Evolutionary conservation across 2,329 filamentous ascomycete species (phyloP).

Genomic region (Talaromyces islandicus): DNA sequence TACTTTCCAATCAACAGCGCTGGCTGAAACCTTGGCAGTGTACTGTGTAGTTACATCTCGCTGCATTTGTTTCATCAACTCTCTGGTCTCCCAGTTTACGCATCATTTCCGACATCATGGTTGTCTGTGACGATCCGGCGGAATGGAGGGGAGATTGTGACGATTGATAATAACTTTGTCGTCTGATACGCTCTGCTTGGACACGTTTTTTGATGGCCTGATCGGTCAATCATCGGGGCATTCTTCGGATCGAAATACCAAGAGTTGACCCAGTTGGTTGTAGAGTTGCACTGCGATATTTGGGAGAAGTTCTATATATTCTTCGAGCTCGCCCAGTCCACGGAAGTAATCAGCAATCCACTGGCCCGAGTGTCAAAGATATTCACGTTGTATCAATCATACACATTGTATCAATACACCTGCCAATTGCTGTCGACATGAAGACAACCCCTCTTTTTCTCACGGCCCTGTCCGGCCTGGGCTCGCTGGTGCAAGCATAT

Average conservation of each 20-base stretch:
- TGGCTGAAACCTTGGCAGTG: not conserved
- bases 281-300: not conserved
- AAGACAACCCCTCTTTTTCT: not conserved
- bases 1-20: not conserved
- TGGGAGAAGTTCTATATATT: not conserved
- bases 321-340: not conserved
- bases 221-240: not conserved
- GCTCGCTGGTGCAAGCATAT: constrained; percentile 1
- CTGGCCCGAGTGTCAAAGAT: not conserved
- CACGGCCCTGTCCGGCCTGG: constrained; percentile 3
- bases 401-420: not conserved
- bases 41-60: not conserved
- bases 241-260: not conserved
- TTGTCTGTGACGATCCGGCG: not conserved
- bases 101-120: not conserved
- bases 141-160: not conserved
- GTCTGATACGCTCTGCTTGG: not conserved
- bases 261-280: not conserved
- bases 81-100: not conserved
- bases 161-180: not conserved
- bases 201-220: not conserved
- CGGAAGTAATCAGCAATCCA: not conserved
- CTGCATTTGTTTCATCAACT: not conserved
- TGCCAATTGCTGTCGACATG: not conserved
- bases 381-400: not conserved